phyloP scores from a whole-genome alignment of 805 yeast species.

The Ogataea glucozyma region DNA sequence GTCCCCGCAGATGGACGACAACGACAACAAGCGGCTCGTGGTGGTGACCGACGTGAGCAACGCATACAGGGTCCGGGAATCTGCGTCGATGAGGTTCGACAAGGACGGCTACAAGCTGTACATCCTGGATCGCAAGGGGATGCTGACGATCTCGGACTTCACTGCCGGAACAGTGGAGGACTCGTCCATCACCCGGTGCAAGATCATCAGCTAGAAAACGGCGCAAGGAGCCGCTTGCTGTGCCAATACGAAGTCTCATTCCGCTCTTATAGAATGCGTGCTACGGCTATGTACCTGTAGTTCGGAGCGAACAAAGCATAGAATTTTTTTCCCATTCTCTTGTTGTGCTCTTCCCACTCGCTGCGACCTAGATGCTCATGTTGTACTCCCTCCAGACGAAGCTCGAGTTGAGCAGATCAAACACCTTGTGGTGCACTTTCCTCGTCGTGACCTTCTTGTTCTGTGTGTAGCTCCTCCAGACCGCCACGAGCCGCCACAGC shows the following conservation, averaged over 20 bases:
- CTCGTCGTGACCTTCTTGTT: constrained; percentile 26
- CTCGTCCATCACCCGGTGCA: constrained; percentile 65
- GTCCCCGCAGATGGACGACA: constrained; percentile 56
- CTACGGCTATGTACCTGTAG: neutral
- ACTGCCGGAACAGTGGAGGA: constrained; percentile 81
- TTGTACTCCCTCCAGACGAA: constrained; percentile 20
- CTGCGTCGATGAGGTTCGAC: constrained; percentile 78
- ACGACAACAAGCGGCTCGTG: constrained; percentile 59
- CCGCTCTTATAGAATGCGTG: neutral
- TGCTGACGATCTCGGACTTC: constrained; percentile 78
- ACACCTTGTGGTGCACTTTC: constrained; percentile 33
- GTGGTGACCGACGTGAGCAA: constrained; percentile 76
- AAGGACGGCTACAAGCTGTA: constrained; percentile 79
- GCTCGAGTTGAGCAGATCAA: constrained; percentile 31
- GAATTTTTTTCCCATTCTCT: no score
- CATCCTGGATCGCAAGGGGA: constrained; percentile 79
- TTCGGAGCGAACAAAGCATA: no score
- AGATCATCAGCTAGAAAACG: constrained; percentile 44
- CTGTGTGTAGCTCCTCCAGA: neutral
- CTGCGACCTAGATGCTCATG: no score
- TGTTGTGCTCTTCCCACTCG: no score
- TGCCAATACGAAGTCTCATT: neutral
- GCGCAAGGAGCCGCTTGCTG: neutral
- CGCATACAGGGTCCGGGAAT: constrained; percentile 68
- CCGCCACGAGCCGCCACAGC: constrained; percentile 1